phyloP scores from a whole-genome alignment of 1,284 basidiomycete species.

The Papiliotrema fonsecae region DNA sequence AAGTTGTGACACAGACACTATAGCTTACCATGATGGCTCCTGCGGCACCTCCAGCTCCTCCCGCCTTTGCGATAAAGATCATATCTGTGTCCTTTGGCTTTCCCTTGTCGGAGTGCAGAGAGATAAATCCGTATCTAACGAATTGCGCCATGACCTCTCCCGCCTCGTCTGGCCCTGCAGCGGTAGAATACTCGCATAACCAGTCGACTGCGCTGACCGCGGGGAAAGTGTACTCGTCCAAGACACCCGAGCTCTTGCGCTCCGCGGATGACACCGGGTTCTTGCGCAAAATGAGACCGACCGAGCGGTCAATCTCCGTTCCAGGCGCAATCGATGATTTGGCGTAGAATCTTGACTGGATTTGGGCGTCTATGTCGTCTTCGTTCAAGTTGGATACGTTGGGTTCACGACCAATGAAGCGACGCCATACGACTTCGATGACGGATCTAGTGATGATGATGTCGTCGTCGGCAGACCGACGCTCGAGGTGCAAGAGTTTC shows the following conservation, averaged over 20 bases:
- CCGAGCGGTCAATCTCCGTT: constrained; percentile 49
- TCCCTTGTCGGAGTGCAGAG: constrained; percentile 59
- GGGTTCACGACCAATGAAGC: constrained; percentile 81
- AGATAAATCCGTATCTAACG: constrained; percentile 87
- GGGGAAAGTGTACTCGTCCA: constrained; percentile 69
- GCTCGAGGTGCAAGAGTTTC: constrained; percentile 94
- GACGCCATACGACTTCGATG: constrained; percentile 89
- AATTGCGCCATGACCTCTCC: constrained; percentile 97
- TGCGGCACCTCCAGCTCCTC: constrained; percentile 42
- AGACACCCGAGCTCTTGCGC: constrained; percentile 5
- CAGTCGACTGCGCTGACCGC: constrained; percentile 87
- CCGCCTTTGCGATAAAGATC: constrained; percentile 67
- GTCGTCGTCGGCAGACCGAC: constrained; percentile 88
- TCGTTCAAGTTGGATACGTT: constrained; percentile 57
- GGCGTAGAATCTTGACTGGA: constrained; percentile 38
- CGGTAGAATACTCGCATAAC: constrained; percentile 96
- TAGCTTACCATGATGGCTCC: constrained; percentile 38
- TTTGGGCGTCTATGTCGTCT: constrained; percentile 43
- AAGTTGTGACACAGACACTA: background rate
- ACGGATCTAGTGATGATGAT: constrained; percentile 92
- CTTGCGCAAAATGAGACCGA: constrained; percentile 47
- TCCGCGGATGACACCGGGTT: constrained; percentile 11
- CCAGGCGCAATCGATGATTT: constrained; percentile 21
- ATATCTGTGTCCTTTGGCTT: constrained; percentile 82
- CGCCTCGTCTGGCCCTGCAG: constrained; percentile 92